Base-by-base conservation (phyloP, 768 basidiomycete species). In the Lyophyllum shimeji region DNA sequence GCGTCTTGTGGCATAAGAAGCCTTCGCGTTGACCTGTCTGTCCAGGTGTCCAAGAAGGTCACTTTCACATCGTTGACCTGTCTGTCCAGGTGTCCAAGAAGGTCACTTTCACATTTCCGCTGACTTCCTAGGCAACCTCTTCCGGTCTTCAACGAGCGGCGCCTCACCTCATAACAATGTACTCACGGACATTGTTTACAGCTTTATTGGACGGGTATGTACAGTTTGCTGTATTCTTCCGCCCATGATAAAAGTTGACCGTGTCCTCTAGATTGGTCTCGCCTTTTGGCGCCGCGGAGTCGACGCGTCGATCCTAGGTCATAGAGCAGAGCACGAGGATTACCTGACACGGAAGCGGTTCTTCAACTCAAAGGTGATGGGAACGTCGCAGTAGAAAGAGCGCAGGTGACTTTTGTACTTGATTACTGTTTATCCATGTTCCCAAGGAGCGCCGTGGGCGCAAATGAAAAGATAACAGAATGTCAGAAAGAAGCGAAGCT, bases 51-150 rank as follows among this genome's bases (percentile, higher is more conserved):
- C 76, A 84, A 60, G 80, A 76, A 21, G 87, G 87, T n/a, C 74
- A 90, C 7, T 85, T 82, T 57, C 89, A 95, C 59, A 93, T 94
- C 0, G 82, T 79, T 25, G 87, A 93, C 63, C 68, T 91, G n/a
- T n/a, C n/a, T 40, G 25, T 34, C n/a, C 59, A 87, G 93, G 93
- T 31, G 79, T 95, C 15, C 76, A 84, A 60, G 80, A 76, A 21
- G 87, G 87, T n/a, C 74, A 90, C 7, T 85, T 82, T 57, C 89
- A 95, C 59, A 93, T 94, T 58, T 83, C 88, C 0, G 82, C 79
- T 25, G 87, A 93, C 63, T 68, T 91, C n/a, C 76, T 87, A 39
- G 84, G 85, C 2, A 71, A 78, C 47, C 54, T 94, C 23, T 88
- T 95, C 68, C 78, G 89, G 25, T 79, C 85, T 12, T 83, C 81